Conservation (phyloP, 2,329 filamentous ascomycete genomes). For the Trichophyton benhamiae region DNA sequence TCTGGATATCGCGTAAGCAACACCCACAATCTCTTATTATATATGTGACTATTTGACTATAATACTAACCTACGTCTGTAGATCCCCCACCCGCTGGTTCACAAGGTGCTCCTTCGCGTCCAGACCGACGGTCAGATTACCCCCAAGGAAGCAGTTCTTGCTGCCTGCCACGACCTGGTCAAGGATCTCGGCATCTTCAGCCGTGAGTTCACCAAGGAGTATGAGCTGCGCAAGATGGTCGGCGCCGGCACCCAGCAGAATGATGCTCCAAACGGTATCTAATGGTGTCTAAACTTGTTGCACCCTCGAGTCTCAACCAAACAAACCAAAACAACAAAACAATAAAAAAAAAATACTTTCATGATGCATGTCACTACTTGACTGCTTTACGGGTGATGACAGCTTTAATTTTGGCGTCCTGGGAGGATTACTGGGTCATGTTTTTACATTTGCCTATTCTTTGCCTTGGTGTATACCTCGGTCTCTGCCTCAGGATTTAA, state of each 20-base stretch:
- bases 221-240: constrained; percentile 76
- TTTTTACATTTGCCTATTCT: not conserved
- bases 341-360: not conserved
- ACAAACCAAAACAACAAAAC: too few relatives aligned
- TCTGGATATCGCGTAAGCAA: constrained; percentile 73
- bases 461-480: not conserved
- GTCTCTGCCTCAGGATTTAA: not conserved
- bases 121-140: constrained; percentile 82
- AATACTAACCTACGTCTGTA: constrained; percentile 12
- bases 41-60: constrained; percentile 20
- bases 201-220: constrained; percentile 85
- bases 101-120: constrained; percentile 60
- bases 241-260: constrained; percentile 45
- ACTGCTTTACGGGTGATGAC: not conserved
- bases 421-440: not conserved
- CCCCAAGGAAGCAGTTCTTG: constrained; percentile 76
- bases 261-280: constrained; percentile 16
- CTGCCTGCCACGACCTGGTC: constrained; percentile 71
- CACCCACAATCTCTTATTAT: constrained; percentile 19
- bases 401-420: not conserved
- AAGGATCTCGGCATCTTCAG: constrained; percentile 66
- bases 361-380: not conserved
- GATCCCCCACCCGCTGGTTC: constrained; percentile 35
- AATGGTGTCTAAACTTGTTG: not conserved
- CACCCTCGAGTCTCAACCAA: not conserved